phyloP scores from a whole-genome alignment of 352 stramenopile species.

The Stramenopiles sp. region DNA sequence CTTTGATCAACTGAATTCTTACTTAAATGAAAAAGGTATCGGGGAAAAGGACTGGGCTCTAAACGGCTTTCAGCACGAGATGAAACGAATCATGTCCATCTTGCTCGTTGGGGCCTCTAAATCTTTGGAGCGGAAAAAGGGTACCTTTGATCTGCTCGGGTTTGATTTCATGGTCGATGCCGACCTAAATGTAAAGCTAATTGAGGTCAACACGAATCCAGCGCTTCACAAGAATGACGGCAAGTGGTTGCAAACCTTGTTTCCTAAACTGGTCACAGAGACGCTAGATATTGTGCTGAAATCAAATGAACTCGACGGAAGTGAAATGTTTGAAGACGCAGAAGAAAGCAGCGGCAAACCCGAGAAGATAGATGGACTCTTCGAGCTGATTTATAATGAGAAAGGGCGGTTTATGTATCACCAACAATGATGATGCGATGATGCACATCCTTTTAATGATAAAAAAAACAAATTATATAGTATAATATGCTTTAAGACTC shows the following conservation, averaged over 20 bases:
- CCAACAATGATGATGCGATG: too few relatives aligned
- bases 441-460: too few relatives aligned
- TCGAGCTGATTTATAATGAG: too few relatives aligned
- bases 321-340: too few relatives aligned
- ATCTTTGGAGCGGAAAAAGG: conserved; percentile 17
- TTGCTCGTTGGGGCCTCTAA: conserved; percentile 10
- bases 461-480: too few relatives aligned
- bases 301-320: too few relatives aligned
- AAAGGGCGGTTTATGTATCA: too few relatives aligned
- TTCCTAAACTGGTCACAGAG: conserved; percentile 22
- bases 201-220: conserved; percentile 28
- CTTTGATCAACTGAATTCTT: not conserved
- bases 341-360: too few relatives aligned
- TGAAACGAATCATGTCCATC: conserved; percentile 21
- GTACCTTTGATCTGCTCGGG: conserved; percentile 25
- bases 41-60: not conserved
- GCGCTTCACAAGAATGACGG: conserved; percentile 21
- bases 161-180: conserved; percentile 27
- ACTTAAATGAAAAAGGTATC: not conserved
- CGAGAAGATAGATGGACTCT: too few relatives aligned
- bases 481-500: too few relatives aligned
- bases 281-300: conserved; percentile 21
- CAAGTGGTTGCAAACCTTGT: conserved; percentile 16
- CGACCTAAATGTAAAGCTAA: conserved; percentile 16
- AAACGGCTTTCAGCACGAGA: conserved; percentile 13